These are phyloP conservation scores for Coniferiporia weirii DNA, from an alignment of 1,284 basidiomycete species.

Conservation along the genomic window DNA sequence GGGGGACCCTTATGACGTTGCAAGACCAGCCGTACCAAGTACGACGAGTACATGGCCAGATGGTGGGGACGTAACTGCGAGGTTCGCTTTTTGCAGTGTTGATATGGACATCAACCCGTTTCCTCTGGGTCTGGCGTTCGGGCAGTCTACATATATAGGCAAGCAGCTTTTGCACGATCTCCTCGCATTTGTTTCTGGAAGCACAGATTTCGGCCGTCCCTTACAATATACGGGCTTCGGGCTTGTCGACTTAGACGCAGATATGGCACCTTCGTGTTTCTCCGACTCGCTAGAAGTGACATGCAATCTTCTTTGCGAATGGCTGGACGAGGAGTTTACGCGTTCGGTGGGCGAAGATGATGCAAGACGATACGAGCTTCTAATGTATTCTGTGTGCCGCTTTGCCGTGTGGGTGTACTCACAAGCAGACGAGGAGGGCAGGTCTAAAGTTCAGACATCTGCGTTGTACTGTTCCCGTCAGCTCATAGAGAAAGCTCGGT, in stretches of 20 bases:
- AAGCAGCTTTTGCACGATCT: constrained; percentile 56
- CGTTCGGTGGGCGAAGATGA: constrained; percentile 9
- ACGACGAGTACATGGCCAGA: background rate
- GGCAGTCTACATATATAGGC: constrained; percentile 44
- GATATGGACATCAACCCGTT: constrained; percentile 49
- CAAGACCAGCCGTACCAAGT: background rate
- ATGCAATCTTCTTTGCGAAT: constrained; percentile 37
- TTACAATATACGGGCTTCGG: constrained; percentile 30
- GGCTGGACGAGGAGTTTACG: constrained; percentile 2
- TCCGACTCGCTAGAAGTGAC: constrained; percentile 36
- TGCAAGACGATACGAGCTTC: constrained; percentile 34
- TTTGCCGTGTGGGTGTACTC: constrained; percentile 39
- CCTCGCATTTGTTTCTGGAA: constrained; percentile 31
- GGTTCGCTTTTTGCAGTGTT: constrained; percentile 28
- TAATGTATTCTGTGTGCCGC: constrained; percentile 36
- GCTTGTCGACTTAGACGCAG: constrained; percentile 35
- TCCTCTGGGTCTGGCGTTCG: constrained; percentile 46
- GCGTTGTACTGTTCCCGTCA: constrained; percentile 33
- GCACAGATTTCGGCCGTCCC: constrained; percentile 25
- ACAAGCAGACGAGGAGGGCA: constrained; percentile 31
- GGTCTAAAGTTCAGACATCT: constrained; percentile 27
- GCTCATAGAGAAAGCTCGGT: background rate
- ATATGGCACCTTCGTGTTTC: constrained; percentile 35
- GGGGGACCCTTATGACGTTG: background rate
- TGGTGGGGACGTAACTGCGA: background rate